Percentiles rank a stretch among this genome's conserved stretches.
phyloP scores from a whole-genome alignment of 148 eudicot species.

The Euryodendron excelsum region DNA sequence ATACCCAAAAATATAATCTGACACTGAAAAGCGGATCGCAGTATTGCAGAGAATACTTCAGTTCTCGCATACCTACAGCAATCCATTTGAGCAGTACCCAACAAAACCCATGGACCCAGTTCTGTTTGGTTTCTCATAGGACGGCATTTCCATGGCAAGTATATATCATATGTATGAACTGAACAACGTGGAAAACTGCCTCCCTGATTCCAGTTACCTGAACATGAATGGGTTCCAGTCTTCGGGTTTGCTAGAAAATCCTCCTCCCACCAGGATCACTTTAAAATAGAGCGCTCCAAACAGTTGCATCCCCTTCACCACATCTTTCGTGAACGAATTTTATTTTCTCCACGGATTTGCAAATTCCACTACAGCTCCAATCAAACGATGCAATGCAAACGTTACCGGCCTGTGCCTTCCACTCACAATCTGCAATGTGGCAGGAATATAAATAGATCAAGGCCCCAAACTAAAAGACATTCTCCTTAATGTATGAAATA shows the following conservation, averaged over 20 bases:
- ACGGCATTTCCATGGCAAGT: background rate
- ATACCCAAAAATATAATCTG: background rate
- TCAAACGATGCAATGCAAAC: constrained; percentile 72
- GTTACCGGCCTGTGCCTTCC: constrained; percentile 77
- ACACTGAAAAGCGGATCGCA: no score
- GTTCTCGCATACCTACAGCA: no score
- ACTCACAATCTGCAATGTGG: constrained; percentile 57
- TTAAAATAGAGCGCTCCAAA: constrained; percentile 56
- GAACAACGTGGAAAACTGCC: constrained; percentile 1
- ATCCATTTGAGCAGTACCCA: no score
- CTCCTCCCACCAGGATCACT: background rate
- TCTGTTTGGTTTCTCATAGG: background rate
- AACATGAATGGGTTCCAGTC: background rate
- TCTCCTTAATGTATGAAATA: background rate
- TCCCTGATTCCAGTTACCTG: background rate
- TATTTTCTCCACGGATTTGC: constrained; percentile 72
- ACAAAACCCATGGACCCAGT: background rate
- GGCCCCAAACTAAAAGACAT: background rate
- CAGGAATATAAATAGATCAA: constrained; percentile 4
- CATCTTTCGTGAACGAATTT: constrained; percentile 66
- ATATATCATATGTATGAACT: background rate
- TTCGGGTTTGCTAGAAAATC: background rate
- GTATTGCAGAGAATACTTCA: no score
- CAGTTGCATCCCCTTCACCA: constrained; percentile 62
- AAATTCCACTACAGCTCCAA: constrained; percentile 84